Base-by-base conservation (phyloP, 2,329 filamentous ascomycete genomes). In the Trichoderma atroviride region DNA sequence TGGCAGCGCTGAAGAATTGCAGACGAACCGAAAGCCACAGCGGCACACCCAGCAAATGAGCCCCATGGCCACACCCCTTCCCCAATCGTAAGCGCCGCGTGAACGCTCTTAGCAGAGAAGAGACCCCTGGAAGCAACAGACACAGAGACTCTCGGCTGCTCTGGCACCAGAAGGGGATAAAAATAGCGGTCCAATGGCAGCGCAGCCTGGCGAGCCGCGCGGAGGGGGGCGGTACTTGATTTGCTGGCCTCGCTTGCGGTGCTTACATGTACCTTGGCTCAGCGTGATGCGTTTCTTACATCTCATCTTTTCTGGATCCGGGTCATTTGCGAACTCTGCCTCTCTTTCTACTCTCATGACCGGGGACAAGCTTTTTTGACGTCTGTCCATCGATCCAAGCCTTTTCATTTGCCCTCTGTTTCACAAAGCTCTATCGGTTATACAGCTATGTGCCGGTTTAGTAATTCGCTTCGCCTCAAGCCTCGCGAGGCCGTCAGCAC, bases 111-210 rank as follows among this genome's bases (percentile, higher is more conserved):
- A 43, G 40, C 40, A 43, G 40, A n/a, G 40, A 19, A 9, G 40
- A 27, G 53, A 59, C 55, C 64, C 64, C 64, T 67, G 33, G 27
- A 59, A 43, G 10, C 10, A 33, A 11, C 9, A 33, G 33, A 16
- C 13, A n/a, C 7, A 43, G 19, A 19, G 37, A 43, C 16, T 43
- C 37, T 43, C 50, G 50, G 52, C 61, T 40, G 29, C 35, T 64
- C 61, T 64, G 22, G 61, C 22, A 56, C 47, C 40, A 43, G 11
- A 13, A 27, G 14, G n/a, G 19, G 37, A 58, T 67, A 67, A 67
- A 67, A 67, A 67, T 67, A 67, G 64, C 64, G 53, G 40, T 31
- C 64, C 64, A 67, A 67, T 67, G 29, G 63, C 16, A 35, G 35
- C 13, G 29, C 27, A 11, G 40, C 35, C 47, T 37, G 16, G 53